Conservation (phyloP, 1,284 basidiomycete species). For the Ustilago lituana region DNA sequence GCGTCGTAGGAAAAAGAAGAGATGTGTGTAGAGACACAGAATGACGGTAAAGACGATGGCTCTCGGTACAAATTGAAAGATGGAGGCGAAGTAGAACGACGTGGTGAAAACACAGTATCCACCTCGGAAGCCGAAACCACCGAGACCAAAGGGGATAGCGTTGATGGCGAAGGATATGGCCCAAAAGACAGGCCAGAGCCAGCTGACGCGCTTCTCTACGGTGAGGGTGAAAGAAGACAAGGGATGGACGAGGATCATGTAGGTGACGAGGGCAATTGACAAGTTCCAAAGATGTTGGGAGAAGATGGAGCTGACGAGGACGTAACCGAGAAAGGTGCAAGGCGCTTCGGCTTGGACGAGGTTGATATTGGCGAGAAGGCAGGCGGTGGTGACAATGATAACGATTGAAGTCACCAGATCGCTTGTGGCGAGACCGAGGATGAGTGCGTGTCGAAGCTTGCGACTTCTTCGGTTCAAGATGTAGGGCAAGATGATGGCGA, state of each 20-base stretch:
- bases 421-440: constrained; percentile 58
- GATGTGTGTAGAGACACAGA: constrained; percentile 59
- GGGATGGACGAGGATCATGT: constrained; percentile 62
- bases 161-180: constrained; percentile 43
- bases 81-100: constrained; percentile 32
- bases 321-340: constrained; percentile 55
- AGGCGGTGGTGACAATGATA: constrained; percentile 51
- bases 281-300: constrained; percentile 62
- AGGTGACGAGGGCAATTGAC: constrained; percentile 57
- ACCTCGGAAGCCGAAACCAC: constrained; percentile 49
- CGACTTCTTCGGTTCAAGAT: constrained; percentile 38
- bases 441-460: constrained; percentile 59
- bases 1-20: constrained; percentile 62
- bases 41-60: constrained; percentile 54
- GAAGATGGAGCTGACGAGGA: constrained; percentile 51
- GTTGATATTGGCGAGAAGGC: constrained; percentile 44
- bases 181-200: constrained; percentile 61
- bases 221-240: constrained; percentile 49
- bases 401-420: constrained; percentile 52
- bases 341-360: constrained; percentile 20
- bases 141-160: constrained; percentile 43
- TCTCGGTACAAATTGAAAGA: constrained; percentile 56
- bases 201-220: constrained; percentile 50
- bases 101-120: constrained; percentile 54
- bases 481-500: constrained; percentile 61